Base-by-base conservation (phyloP, 2,329 filamentous ascomycete species). In the Penicillium sp. region DNA sequence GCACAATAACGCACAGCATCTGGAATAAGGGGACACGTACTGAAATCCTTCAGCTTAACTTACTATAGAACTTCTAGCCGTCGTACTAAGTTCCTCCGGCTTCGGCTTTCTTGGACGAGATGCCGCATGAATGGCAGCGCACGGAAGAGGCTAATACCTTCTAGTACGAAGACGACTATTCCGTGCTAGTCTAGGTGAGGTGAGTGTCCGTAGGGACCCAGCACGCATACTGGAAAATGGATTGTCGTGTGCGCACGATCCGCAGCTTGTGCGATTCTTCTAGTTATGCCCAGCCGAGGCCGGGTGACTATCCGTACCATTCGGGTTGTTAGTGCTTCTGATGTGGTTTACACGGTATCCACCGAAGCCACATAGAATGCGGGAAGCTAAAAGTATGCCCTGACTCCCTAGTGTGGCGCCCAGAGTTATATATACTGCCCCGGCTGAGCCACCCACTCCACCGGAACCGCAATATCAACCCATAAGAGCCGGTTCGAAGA, bases 41-140 rank as follows among this genome's bases (percentile, higher is more conserved):
- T 46, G 15, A 46, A 46, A 26, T 46, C 27, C 18, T 26, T 29
- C 9, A 29, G 27, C 6, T 44, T 23, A 15, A 47, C 44, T 27
- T 55, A 27, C 54, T 33, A 56, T 6, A 56, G 22, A 22, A 56
- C 40, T 37, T 53, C 49, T 9, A 56, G 23, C 20, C 49, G 49
- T 35, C 41, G 41, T 14, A 53, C 54, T 12, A 33, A 41, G 5
- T 31, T 46, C 37, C 44, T 37, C 7, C 50, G 40, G 12, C 31
- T 22, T 31, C 11, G 31, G 18, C 50, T 56, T 1, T 29, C 50
- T 7, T 56, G 1, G 3, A 56, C 50, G 15, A 56, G 20, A 15
- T 45, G 49, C n/a, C 29, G 15, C 12, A 56, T 49, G 5, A 40
- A 54, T 0, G 33, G 47, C 1, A 56, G 26, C 2, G 29, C 42